Evolutionary conservation across 441 rosid genomes (phyloP).

Genomic region (Adansonia gregorii): DNA sequence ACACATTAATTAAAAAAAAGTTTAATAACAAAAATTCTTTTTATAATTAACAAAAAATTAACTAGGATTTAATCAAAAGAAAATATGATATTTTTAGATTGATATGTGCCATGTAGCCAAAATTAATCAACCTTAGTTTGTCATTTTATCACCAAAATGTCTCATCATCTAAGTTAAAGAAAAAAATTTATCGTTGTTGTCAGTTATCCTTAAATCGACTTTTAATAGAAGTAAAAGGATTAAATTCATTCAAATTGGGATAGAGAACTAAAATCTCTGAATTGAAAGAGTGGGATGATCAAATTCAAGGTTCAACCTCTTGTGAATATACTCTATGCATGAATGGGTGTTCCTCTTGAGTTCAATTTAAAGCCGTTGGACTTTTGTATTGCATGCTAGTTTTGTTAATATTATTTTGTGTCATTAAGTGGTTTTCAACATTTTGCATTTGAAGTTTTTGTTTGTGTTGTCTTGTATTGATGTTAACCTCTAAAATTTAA

Average conservation of each 20-base stretch:
- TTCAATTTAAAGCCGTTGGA: neutral
- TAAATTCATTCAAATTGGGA: neutral
- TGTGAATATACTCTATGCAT: neutral
- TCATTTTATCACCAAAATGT: neutral
- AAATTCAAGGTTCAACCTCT: slow-evolving; percentile 8
- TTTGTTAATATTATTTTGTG: neutral
- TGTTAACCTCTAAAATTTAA: neutral
- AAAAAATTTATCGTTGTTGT: neutral
- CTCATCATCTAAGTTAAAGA: neutral
- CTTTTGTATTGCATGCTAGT: neutral
- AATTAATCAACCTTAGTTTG: neutral
- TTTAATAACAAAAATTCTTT: neutral
- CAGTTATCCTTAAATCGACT: neutral
- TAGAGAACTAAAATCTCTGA: neutral
- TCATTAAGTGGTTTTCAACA: neutral
- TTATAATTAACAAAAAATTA: neutral
- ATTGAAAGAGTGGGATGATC: neutral
- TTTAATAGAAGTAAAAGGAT: neutral
- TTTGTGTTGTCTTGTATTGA: slow-evolving; percentile 20
- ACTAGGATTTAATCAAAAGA: neutral
- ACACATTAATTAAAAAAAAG: neutral
- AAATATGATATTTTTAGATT: neutral
- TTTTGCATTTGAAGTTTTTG: neutral
- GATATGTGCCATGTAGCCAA: neutral
- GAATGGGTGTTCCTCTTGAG: slow-evolving; percentile 14